Conservation (phyloP, 345 rosid genomes). For the Pseudoturritis turrita region DNA sequence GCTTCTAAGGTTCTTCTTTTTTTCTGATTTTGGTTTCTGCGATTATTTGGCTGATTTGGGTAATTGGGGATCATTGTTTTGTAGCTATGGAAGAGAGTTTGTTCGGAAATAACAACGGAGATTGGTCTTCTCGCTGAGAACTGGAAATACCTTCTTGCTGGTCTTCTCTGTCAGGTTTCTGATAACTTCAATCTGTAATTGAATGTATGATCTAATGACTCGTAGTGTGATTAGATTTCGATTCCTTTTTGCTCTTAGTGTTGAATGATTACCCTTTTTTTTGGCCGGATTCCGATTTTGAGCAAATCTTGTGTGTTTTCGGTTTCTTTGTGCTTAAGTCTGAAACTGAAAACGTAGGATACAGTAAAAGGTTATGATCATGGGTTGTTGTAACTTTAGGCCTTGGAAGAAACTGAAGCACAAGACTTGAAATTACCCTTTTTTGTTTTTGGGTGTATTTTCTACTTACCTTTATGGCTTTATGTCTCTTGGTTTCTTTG, state of each 20-base stretch:
- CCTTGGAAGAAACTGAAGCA: slow-evolving; percentile 1
- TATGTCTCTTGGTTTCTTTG: not conserved
- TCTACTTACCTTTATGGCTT: not conserved
- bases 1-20: slow-evolving; percentile 68
- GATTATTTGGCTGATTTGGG: not conserved
- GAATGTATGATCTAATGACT: not conserved
- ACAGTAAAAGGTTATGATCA: slow-evolving; percentile 37
- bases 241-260: not conserved
- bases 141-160: slow-evolving; percentile 88
- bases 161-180: slow-evolving; percentile 83
- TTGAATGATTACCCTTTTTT: not conserved
- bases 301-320: not conserved
- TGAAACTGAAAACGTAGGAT: slow-evolving; percentile 22
- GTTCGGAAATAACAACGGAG: slow-evolving; percentile 77
- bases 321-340: not conserved
- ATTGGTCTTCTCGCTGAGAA: slow-evolving; percentile 75
- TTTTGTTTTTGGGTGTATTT: not conserved
- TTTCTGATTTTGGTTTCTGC: not conserved
- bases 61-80: not conserved
- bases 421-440: slow-evolving; percentile 23
- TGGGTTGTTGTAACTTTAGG: slow-evolving; percentile 19
- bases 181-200: not conserved
- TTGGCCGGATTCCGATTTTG: not conserved
- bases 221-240: not conserved
- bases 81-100: slow-evolving; percentile 92